Evolutionary conservation across 1,139 yeast species (phyloP), one percentile per base, ranked within the genome.

Genomic region (Pichia norvegensis): DNA sequence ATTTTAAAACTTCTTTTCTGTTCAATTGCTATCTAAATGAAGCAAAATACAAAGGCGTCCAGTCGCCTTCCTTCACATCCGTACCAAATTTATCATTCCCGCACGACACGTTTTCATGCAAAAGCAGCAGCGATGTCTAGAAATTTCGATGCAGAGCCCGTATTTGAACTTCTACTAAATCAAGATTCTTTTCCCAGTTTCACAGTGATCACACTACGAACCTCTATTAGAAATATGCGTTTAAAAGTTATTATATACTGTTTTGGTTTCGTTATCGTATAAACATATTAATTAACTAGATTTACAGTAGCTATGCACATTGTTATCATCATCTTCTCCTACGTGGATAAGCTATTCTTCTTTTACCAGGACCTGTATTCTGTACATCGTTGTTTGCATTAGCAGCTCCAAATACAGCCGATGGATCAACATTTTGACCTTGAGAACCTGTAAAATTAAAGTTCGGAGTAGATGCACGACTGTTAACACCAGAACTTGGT

Each of bases 391-490:
- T 29, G 40, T 29, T 14, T 19, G 20, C 37, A 19, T 20, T 20
- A 20, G 33, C 7, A 16, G 59, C 54, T 36, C 52, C 54, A 45
- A 61, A 61, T 16, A 60, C 48, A 4, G 58, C 42, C 5, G 62
- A 47, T 2, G 64, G 64, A 44, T 61, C 62, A 20, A 55, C 44
- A 6, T 45, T 46, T 2, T 41, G 46, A 20, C 49, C 44, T 20
- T 50, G 48, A 8, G 61, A 63, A 9, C 62, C 64, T 4, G 60
- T 50, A 46, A 61, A 61, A 29, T 40, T 44, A 36, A 33, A 23
- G 23, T 43, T 43, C 8, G 43, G 43, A 11, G 40, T 36, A 6
- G 44, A 25, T 4, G 43, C 33, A 11, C 41, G 16, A 19, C 42
- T 29, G 23, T 19, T 23, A 16, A 17, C 23, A 14, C 17, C 20